Evolutionary conservation across 495 filamentous ascomycete genomes (phyloP), one percentile per base, ranked within the genome.

Genomic region (Massariosphaeria phaeospora): DNA sequence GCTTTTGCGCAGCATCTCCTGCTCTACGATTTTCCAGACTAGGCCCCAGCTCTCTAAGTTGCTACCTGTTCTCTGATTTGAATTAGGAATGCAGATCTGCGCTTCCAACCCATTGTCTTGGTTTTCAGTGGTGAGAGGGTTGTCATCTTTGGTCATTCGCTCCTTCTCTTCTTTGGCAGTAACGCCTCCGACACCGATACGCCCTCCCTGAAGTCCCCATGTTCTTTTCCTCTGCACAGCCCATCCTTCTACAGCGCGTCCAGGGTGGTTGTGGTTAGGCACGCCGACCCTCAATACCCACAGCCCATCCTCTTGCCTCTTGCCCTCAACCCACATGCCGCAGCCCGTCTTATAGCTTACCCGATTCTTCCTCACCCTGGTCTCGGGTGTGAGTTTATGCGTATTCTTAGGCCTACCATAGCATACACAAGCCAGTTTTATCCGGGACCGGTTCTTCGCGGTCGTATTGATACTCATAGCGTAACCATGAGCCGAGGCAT

Each of bases 251-350:
- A 55, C 35, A 0, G 40, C 26, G 12, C 55, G 30, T 21, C 59
- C 59, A 13, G 48, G 48, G 31, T 65, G 63, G 34, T 65, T 65
- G 33, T 65, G 63, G n/a, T 4, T 10, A 0, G 39, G 30, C 30
- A 59, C 50, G 8, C 52, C 56, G 3, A 65, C 57, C n/a, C 45
- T 31, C 11, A 65, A 59, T 34, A 11, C 20, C 63, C 63, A 65
- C 17, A 31, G 11, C 12, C 57, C 63, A 43, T 54, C 51, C 11
- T 59, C 59, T 24, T 52, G 48, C 48, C 47, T 56, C 51, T 59
- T 62, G 44, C 59, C 63, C 31, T 62, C 63, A 15, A 65, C 39
- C 63, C 59, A 62, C 63, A 65, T 65, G 23, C 31, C 42, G 47
- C 63, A 65, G 5, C 59, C 63, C 5, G 63, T 62, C 54, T 62